phyloP scores from a whole-genome alignment of 345 rosid species.

The Raphanus sativus region DNA sequence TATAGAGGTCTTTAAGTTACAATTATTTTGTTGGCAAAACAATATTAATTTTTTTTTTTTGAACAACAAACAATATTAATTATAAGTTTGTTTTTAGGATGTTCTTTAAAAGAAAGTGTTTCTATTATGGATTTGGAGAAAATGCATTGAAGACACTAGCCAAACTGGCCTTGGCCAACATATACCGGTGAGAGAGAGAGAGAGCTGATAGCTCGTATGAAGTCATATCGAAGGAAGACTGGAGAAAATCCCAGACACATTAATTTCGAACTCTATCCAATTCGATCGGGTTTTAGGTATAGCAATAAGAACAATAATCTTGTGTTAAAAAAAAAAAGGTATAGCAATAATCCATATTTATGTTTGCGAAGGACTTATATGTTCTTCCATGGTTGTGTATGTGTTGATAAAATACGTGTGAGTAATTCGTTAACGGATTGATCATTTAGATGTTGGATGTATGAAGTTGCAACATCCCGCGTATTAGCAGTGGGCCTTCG shows the following conservation, averaged over 20 bases:
- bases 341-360: too few relatives aligned
- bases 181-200: background rate
- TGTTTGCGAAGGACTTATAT: background rate
- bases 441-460: too few relatives aligned
- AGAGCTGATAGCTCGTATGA: background rate
- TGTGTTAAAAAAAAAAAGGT: too few relatives aligned
- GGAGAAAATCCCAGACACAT: background rate
- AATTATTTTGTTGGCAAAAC: background rate
- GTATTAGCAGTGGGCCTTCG: too few relatives aligned
- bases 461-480: too few relatives aligned
- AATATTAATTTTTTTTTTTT: background rate
- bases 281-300: too few relatives aligned
- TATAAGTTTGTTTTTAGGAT: background rate
- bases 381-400: background rate
- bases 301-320: too few relatives aligned
- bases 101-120: background rate
- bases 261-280: background rate
- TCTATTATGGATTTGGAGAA: background rate
- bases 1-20: conserved; percentile 22
- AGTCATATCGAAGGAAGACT: background rate
- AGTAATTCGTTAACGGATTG: too few relatives aligned
- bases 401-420: background rate
- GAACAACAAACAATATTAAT: background rate
- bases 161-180: background rate
- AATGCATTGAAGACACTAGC: background rate